A percentile compares a stretch with the other conserved stretches of the same genome.
Conservation (phyloP, 768 basidiomycete species). For the Hypholoma fasciculare region DNA sequence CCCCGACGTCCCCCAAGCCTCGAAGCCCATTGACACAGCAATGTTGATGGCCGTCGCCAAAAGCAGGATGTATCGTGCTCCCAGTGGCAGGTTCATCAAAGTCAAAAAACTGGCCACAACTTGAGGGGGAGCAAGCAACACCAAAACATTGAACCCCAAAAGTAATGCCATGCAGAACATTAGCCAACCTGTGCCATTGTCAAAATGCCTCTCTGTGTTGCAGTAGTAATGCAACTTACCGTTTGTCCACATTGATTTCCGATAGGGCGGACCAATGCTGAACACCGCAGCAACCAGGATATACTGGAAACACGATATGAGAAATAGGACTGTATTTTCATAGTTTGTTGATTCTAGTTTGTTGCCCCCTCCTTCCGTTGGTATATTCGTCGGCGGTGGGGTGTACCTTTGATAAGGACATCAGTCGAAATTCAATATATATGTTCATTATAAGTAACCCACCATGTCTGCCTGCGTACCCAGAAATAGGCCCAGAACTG, state of each 20-base stretch:
- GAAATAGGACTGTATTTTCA: constrained; percentile 90
- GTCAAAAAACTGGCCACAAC: constrained; percentile 63
- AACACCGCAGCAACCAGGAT: constrained; percentile 96
- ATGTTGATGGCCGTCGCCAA: constrained; percentile 70
- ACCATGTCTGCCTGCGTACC: constrained; percentile 88
- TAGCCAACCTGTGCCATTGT: constrained; percentile 60
- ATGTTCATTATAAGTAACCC: constrained; percentile 11
- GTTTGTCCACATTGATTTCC: constrained; percentile 94
- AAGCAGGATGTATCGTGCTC: constrained; percentile 72
- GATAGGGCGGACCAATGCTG: constrained; percentile 96
- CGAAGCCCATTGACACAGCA: constrained; percentile 68
- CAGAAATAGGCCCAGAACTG: constrained; percentile 91
- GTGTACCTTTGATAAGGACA: constrained; percentile 59
- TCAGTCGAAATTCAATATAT: neutral
- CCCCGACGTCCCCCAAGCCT: constrained; percentile 67
- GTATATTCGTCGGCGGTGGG: constrained; percentile 53
- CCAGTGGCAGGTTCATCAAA: constrained; percentile 70
- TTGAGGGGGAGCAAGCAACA: constrained; percentile 72
- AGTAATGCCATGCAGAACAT: constrained; percentile 75
- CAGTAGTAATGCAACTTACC: constrained; percentile 47
- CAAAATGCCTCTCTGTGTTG: neutral
- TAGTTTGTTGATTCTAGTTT: constrained; percentile 84
- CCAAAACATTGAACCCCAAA: constrained; percentile 70
- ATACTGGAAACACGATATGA: constrained; percentile 98
- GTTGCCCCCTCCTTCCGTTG: constrained; percentile 52